These are phyloP conservation scores for Psilocybe azurescens DNA, from an alignment of 768 basidiomycete genomes.

Conservation along the genomic window DNA sequence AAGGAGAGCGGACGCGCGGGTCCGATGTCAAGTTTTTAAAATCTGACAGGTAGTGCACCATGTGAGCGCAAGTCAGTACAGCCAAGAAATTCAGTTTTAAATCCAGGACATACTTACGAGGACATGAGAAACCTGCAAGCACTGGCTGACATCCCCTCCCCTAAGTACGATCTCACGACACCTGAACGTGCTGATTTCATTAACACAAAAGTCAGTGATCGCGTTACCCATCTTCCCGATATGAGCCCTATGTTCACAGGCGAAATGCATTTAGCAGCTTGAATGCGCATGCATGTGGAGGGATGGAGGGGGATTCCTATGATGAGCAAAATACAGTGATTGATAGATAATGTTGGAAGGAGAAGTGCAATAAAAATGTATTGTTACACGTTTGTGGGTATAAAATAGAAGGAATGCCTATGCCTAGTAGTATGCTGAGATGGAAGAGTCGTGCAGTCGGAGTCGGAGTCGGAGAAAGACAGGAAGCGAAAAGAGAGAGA, in stretches of 20 bases:
- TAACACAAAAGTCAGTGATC: neutral
- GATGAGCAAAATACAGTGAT: conserved; percentile 5
- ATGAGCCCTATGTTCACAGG: neutral
- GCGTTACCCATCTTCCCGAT: neutral
- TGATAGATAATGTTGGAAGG: conserved; percentile 11
- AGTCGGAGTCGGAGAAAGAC: neutral
- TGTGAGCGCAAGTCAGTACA: neutral
- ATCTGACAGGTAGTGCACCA: neutral
- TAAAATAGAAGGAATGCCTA: neutral
- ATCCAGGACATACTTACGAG: neutral
- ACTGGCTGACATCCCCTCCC: neutral
- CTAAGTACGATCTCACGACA: neutral
- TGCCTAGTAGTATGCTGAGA: neutral
- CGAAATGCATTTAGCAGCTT: conserved; percentile 1
- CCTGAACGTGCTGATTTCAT: neutral
- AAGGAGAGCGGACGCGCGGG: neutral
- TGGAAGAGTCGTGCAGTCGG: neutral
- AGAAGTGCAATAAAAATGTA: conserved; percentile 7
- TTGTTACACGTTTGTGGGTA: conserved; percentile 8
- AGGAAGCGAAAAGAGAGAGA: neutral
- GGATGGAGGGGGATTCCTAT: no score
- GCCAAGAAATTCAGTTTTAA: neutral
- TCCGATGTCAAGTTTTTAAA: neutral
- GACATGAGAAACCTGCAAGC: neutral
- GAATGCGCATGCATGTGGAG: neutral